phyloP scores from a whole-genome alignment of 148 eudicot species.

The Pouteria glomerata region DNA sequence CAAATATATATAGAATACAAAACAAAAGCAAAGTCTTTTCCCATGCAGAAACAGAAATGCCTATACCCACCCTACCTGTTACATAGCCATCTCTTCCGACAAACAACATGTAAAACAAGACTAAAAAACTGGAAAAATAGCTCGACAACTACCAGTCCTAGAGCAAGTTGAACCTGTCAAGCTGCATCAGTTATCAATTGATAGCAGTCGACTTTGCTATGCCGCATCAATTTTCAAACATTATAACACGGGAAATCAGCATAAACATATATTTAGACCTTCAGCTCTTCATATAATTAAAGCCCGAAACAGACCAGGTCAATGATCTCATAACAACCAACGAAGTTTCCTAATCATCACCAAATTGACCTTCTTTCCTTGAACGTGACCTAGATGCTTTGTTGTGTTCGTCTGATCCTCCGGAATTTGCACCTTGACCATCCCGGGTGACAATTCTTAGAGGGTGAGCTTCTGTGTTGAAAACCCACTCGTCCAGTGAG shows the following conservation, averaged over 20 bases:
- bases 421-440: conserved; percentile 18
- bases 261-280: neutral
- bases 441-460: conserved; percentile 54
- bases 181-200: too few species aligned
- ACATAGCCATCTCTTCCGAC: too few species aligned
- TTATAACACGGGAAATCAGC: too few species aligned
- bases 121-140: too few species aligned
- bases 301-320: neutral
- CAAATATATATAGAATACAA: too few species aligned
- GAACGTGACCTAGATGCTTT: conserved; percentile 48
- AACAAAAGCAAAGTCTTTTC: too few species aligned
- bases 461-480: conserved; percentile 93
- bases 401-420: conserved; percentile 21
- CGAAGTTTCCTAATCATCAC: conserved; percentile 5
- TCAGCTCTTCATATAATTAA: neutral
- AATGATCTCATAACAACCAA: neutral
- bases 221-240: neutral
- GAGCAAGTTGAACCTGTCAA: too few species aligned
- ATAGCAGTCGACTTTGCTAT: neutral
- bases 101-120: too few species aligned
- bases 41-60: too few species aligned
- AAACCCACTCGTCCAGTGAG: conserved; percentile 79
- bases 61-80: too few species aligned
- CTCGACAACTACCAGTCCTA: too few species aligned
- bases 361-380: conserved; percentile 69